Evolutionary conservation across 1,139 yeast genomes (phyloP), one percentile per base, ranked within the genome.

Genomic region (Debaryomycetaceae sp.): DNA sequence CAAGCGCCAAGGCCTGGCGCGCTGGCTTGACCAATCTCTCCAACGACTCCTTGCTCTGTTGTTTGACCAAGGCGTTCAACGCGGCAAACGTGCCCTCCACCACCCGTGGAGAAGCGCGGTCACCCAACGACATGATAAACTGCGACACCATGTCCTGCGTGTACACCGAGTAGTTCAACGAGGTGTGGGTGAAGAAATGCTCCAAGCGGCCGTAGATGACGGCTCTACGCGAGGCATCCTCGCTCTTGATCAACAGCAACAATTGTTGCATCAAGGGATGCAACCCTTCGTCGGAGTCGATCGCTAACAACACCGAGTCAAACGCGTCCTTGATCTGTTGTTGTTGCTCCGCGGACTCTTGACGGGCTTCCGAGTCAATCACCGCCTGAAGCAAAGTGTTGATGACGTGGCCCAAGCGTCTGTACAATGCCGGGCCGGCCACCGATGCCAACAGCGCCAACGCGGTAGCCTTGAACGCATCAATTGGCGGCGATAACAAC

Each of bases 391-490:
- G 77, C 41, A 89, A 64, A 0, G 93, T 67, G 46, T 79, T 79
- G 41, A 89, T 73, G 40, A 89, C 83, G 16, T 76, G 59, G 0
- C 85, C 67, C 42, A 88, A 65, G 42, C 91, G 75, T 49, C 71
- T 78, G 64, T 79, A 80, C 42, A 89, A 64, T 1, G 95, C 88
- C 32, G 76, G 58, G 22, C 96, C 97, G 16, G 97, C 96, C 28
- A 85, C 96, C 32, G 83, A 78, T 0, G 96, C 95, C 51, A 93
- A 71, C 0, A 95, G 80, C 16, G 95, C 88, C 40, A 91, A 67
- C 3, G 96, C 95, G 35, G 72, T 70, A 14, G 96, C 95, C 58
- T 89, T 88, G 64, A 81, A 80, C 0, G 77, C 67, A 45, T 86
- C 88, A 40, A 91, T 78, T 7, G 96, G 96, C 7, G 89, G 80